phyloP scores from a whole-genome alignment of 2,329 filamentous ascomycete genomes.

The Penicillium sp. region DNA sequence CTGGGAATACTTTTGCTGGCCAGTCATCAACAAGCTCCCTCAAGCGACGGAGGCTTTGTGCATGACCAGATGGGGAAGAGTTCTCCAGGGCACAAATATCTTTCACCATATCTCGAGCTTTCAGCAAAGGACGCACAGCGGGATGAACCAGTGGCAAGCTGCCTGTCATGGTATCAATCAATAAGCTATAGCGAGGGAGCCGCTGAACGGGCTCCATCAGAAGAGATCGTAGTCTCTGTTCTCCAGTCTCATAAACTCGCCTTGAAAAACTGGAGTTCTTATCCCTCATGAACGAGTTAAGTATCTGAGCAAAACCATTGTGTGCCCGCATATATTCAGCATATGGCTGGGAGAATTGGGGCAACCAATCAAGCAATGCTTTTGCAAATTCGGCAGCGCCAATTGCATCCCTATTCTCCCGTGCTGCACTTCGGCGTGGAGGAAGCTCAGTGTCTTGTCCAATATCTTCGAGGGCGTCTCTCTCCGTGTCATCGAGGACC shows the following conservation, averaged over 20 bases:
- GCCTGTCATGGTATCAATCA: slow-evolving; percentile 92
- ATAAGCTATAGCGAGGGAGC: slow-evolving; percentile 87
- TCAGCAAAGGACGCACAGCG: slow-evolving; percentile 77
- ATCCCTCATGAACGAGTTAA: slow-evolving; percentile 74
- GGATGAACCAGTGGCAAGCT: slow-evolving; percentile 84
- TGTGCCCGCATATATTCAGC: slow-evolving; percentile 91
- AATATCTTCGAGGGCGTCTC: slow-evolving; percentile 75
- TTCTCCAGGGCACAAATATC: slow-evolving; percentile 95
- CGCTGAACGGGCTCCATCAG: slow-evolving; percentile 96
- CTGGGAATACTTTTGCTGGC: slow-evolving; percentile 69
- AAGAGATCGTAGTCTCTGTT: slow-evolving; percentile 85
- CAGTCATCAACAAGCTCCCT: slow-evolving; percentile 75
- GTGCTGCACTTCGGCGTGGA: slow-evolving; percentile 48
- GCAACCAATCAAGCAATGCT: slow-evolving; percentile 86
- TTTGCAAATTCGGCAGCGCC: slow-evolving; percentile 78
- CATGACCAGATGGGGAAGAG: slow-evolving; percentile 64
- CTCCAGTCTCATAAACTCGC: slow-evolving; percentile 77
- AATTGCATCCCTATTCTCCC: slow-evolving; percentile 65
- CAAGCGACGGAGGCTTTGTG: slow-evolving; percentile 71
- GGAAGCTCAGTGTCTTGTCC: slow-evolving; percentile 57
- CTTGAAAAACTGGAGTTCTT: slow-evolving; percentile 80
- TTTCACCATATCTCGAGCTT: slow-evolving; percentile 88
- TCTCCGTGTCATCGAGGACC: slow-evolving; percentile 80
- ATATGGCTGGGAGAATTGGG: slow-evolving; percentile 86
- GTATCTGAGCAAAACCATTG: slow-evolving; percentile 77